A percentile compares a stretch with the other conserved stretches of the same genome.
These are phyloP conservation scores for Jacaranda mimosifolia DNA, from an alignment of 257 asterid genomes.

Conservation along the genomic window DNA sequence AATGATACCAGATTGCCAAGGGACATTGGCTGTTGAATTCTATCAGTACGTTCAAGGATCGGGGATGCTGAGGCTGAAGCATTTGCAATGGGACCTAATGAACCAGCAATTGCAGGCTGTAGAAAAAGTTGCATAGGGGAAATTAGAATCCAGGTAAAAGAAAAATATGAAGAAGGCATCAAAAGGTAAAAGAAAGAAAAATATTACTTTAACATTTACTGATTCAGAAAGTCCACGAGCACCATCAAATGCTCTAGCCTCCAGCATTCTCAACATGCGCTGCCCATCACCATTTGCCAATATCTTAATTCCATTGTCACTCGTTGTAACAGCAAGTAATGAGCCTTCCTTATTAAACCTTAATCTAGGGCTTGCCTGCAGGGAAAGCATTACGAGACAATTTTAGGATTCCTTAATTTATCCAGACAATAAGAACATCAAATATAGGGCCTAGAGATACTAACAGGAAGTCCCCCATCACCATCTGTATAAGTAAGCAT, in stretches of 20 bases:
- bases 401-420: constrained; percentile 16
- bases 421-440: constrained; percentile 29
- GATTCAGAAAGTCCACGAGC: constrained; percentile 76
- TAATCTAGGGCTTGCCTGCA: constrained; percentile 88
- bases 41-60: constrained; percentile 65
- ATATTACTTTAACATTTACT: constrained; percentile 69
- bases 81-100: constrained; percentile 70
- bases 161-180: constrained; percentile 15
- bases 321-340: constrained; percentile 86
- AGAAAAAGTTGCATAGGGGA: constrained; percentile 9
- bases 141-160: constrained; percentile 27
- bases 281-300: constrained; percentile 88
- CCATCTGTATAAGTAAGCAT: constrained; percentile 75
- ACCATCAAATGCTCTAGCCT: constrained; percentile 77
- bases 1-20: constrained; percentile 71
- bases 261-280: constrained; percentile 82
- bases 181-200: not conserved
- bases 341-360: constrained; percentile 94
- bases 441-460: constrained; percentile 40
- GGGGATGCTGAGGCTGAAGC: constrained; percentile 63
- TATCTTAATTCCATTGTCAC: constrained; percentile 90
- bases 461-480: constrained; percentile 96
- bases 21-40: constrained; percentile 76
- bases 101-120: constrained; percentile 76
- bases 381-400: constrained; percentile 22